Base-by-base conservation (phyloP, 2,329 filamentous ascomycete species). In the Aspergillus eucalypticola region DNA sequence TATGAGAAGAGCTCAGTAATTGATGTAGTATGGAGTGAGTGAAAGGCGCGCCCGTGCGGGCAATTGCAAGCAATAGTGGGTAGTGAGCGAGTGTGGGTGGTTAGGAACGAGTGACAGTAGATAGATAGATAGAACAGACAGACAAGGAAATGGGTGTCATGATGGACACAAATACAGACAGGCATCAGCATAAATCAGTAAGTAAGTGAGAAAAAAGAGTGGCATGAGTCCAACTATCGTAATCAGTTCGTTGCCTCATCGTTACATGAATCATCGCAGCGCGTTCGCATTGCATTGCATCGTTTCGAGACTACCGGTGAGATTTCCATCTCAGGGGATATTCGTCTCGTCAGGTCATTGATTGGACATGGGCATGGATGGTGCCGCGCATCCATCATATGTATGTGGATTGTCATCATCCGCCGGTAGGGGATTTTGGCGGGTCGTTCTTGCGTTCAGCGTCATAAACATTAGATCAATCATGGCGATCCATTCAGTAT, bases 391-490 rank as follows among this genome's bases (percentile, higher is more conserved):
- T 54, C 52, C 51, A 41, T 55, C 38, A 13, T 35, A 35, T 35
- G 11, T 29, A 29, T 35, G 44, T 46, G 21, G 23, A 27, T 41
- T 23, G 17, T 55, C 53, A 19, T 55, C 32, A 42, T 19, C 52
- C 21, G 39, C 51, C 35, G 19, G 38, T 15, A 53, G 17, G 25
- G 25, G n/a, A 39, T 41, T 35, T 21, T n/a, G 21, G 19, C 42
- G 25, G 35, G 53, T 19, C 51, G 32, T 19, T 27, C 8, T 27
- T 35, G 35, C 51, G 38, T 39, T 42, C 42, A 55, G 53, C 25
- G 42, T 55, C 53, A 55, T 55, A 55, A 55, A 55, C 53, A 55
- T 55, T 55, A 55, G 52, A 23, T 55, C 58, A 52, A 39, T 19
- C 29, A 52, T 50, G 27, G 21, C 29, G 10, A 56, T 29, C 46